Percentiles rank a stretch among this genome's conserved stretches.
phyloP scores from a whole-genome alignment of 495 filamentous ascomycete species.

The Zalerion maritima region DNA sequence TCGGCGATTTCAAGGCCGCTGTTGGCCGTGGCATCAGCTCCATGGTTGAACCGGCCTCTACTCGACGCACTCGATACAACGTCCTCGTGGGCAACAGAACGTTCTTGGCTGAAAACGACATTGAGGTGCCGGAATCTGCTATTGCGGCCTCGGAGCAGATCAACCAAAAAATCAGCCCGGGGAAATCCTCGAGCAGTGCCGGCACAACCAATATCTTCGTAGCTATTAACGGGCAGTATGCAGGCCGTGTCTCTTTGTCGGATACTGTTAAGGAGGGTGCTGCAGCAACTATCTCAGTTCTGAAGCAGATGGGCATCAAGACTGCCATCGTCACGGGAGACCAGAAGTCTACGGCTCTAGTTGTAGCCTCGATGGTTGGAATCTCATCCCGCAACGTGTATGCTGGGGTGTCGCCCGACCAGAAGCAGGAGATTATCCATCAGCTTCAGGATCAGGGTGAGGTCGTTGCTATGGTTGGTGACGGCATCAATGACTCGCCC shows the following conservation, averaged over 20 bases:
- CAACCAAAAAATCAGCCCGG: constrained; percentile 30
- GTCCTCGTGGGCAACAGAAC: constrained; percentile 71
- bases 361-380: constrained; percentile 70
- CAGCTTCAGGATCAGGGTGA: constrained; percentile 56
- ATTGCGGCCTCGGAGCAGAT: constrained; percentile 38
- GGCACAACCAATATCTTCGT: constrained; percentile 85
- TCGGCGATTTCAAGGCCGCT: constrained; percentile 69
- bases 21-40: constrained; percentile 82
- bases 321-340: constrained; percentile 92
- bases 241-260: constrained; percentile 67
- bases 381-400: constrained; percentile 61
- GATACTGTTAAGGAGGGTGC: constrained; percentile 86
- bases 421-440: constrained; percentile 76
- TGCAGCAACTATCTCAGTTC: constrained; percentile 64
- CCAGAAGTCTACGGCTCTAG: constrained; percentile 61
- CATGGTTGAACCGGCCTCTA: constrained; percentile 57
- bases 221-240: constrained; percentile 66
- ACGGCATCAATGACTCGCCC: constrained; percentile 97
- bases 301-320: constrained; percentile 70
- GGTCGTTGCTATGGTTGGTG: constrained; percentile 90
- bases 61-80: constrained; percentile 52
- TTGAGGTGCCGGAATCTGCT: constrained; percentile 49
- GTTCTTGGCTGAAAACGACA: constrained; percentile 54
- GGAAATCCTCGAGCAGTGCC: constrained; percentile 22
- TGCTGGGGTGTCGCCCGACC: constrained; percentile 70